A percentile compares a stretch with the other conserved stretches of the same genome.
phyloP scores from a whole-genome alignment of 192 early-diverging fungal species.

The Umbelopsis ramanniana region DNA sequence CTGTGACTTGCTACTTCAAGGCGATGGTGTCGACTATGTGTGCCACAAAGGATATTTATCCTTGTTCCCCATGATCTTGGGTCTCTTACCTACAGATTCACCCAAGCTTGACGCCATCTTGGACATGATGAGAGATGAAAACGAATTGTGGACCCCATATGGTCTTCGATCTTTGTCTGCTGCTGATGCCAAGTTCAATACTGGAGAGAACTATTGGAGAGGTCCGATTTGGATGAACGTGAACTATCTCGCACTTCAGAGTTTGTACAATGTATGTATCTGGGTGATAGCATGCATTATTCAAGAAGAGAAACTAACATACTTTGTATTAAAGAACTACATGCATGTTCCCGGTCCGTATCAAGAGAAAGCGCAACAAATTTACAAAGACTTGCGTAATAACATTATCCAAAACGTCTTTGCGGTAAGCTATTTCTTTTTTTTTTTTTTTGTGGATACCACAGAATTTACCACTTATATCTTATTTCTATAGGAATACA shows the following conservation, averaged over 20 bases:
- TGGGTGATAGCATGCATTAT: background rate
- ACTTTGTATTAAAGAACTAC: conserved; percentile 52
- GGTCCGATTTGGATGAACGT: conserved; percentile 94
- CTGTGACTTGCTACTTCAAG: conserved; percentile 64
- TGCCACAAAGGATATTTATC: conserved; percentile 79
- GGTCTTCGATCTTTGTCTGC: conserved; percentile 73
- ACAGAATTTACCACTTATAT: background rate
- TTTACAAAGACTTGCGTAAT: conserved; percentile 75
- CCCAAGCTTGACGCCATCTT: conserved; percentile 72
- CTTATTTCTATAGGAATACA: conserved; percentile 62
- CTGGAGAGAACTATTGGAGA: conserved; percentile 94
- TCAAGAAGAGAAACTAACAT: background rate
- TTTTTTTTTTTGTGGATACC: too few relatives aligned
- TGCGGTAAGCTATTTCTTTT: conserved; percentile 47
- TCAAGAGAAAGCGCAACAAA: conserved; percentile 64
- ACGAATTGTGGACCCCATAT: conserved; percentile 83
- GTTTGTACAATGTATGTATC: conserved; percentile 65
- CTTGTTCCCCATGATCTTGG: conserved; percentile 83
- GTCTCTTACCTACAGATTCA: conserved; percentile 70
- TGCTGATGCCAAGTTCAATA: conserved; percentile 66
- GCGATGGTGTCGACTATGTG: conserved; percentile 48
- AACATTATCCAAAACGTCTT: conserved; percentile 80
- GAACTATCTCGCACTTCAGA: conserved; percentile 81
- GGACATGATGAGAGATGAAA: conserved; percentile 76
- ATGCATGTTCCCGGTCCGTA: conserved; percentile 63